phyloP scores from a whole-genome alignment of 148 eudicot genomes.

The Diospyros lotus region DNA sequence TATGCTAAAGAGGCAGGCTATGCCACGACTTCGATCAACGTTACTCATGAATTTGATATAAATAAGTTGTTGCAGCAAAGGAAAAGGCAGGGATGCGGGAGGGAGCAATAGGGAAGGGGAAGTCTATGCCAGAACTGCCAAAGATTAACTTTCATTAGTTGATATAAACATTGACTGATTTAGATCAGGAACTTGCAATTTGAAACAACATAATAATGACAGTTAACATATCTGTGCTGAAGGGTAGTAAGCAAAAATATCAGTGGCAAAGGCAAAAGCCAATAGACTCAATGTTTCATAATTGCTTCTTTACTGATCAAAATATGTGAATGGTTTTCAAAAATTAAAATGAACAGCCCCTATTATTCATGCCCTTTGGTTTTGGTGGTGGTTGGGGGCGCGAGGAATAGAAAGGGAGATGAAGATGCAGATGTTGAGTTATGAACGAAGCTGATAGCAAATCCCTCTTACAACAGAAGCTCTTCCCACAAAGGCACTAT shows the following conservation, averaged over 20 bases:
- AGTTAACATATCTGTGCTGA: not conserved
- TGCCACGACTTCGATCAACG: not conserved
- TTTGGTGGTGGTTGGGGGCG: no score
- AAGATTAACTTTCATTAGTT: no score
- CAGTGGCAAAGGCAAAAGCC: not conserved
- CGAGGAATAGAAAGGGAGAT: not conserved
- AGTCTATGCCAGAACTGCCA: no score
- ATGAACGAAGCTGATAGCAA: not conserved
- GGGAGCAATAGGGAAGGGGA: no score
- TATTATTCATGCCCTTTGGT: not conserved
- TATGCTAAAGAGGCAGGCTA: not conserved
- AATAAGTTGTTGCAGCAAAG: no score
- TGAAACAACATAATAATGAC: not conserved
- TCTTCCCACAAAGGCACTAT: not conserved
- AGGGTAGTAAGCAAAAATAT: not conserved
- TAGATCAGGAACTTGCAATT: not conserved
- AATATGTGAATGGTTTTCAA: not conserved
- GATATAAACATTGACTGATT: not conserved
- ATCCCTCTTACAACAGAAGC: not conserved
- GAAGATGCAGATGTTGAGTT: not conserved
- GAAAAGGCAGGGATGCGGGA: no score
- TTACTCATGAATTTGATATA: slow-evolving; percentile 1
- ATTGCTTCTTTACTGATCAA: slow-evolving; percentile 3
- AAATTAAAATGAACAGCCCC: not conserved
- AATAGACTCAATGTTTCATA: not conserved